These are phyloP conservation scores for Thielaviopsis ethacetica DNA, from an alignment of 2,329 filamentous ascomycete species.

Conservation along the genomic window DNA sequence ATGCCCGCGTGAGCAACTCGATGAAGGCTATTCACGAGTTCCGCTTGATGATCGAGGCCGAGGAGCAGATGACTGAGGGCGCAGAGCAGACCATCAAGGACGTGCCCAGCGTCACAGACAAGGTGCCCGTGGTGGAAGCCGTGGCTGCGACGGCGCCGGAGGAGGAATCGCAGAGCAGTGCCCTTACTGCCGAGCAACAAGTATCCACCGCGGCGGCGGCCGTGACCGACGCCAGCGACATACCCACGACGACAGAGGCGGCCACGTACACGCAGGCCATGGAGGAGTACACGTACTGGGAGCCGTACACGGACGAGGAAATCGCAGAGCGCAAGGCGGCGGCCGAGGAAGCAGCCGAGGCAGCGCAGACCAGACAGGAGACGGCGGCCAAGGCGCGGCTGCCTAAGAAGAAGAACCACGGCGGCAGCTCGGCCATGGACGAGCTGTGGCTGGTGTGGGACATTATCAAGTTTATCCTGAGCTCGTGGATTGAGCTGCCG, in stretches of 20 bases:
- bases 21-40: conserved; percentile 63
- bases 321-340: conserved; percentile 6
- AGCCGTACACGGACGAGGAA: conserved; percentile 4
- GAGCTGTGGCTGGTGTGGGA: conserved; percentile 17
- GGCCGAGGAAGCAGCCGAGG: conserved; percentile 16
- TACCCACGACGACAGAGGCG: not conserved
- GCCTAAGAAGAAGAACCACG: conserved; percentile 14
- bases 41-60: conserved; percentile 31
- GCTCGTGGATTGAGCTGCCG: conserved; percentile 54
- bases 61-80: conserved; percentile 17
- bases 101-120: not conserved
- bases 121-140: not conserved
- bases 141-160: not conserved
- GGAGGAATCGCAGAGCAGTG: not conserved
- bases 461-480: conserved; percentile 15
- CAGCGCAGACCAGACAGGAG: conserved; percentile 27
- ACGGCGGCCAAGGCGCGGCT: conserved; percentile 17
- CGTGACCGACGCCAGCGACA: not conserved
- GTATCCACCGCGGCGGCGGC: not conserved
- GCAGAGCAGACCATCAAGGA: conserved; percentile 8
- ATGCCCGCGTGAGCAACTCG: conserved; percentile 71
- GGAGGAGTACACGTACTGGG: conserved; percentile 6
- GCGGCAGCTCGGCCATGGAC: conserved; percentile 15
- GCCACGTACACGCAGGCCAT: not conserved
- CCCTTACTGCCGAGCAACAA: not conserved